Base-by-base conservation (phyloP, 352 stramenopile species). In the Phytophthora melonis region DNA sequence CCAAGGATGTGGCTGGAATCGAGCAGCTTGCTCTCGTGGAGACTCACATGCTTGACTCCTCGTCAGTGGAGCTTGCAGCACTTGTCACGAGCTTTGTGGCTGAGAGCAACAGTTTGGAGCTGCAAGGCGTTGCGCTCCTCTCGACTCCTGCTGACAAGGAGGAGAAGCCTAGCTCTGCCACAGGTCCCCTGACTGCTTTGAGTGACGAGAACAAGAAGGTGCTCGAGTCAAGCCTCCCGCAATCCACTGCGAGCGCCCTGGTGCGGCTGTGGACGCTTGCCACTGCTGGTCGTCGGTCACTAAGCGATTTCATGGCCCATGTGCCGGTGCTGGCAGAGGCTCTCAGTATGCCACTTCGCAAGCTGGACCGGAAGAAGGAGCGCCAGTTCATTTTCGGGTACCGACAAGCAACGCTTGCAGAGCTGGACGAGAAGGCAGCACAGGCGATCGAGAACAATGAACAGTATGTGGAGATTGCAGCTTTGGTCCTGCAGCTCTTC, bases 291-390 rank as follows among this genome's bases (percentile, higher is more conserved):
- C 83, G 82, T 49, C 79, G 78, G 9, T 91, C 87, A 23, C 56
- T 95, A 5, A 63, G 57, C 18, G 89, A 94, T 68, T 92, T 96
- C 18, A 86, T 80, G 63, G 52, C 62, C 7, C 86, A 95, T 52
- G 58, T 96, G 1, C 74, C 78, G 3, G 75, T 86, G 25, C 57
- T 96, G 10, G 80, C 83, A 9, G 77, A 88, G 8, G 83, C 79
- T 13, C 52, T 96, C 71, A 91, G 82, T 64, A 92, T 96, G 75
- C 89, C 89, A 27, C 65, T 93, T 73, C 82, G 80, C 19, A 96
- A 95, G 64, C 66, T 89, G 21, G 89, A 96, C 68, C 88, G 89
- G 21, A 96, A 96, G 68, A 93, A 93, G 58, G 88, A 96, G 77
- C 84, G 86, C 8, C 84, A 93, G 30, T 63, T 92, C 49, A 74